phyloP scores from a whole-genome alignment of 768 basidiomycete species.

The Rhizopogon vinicolor region DNA sequence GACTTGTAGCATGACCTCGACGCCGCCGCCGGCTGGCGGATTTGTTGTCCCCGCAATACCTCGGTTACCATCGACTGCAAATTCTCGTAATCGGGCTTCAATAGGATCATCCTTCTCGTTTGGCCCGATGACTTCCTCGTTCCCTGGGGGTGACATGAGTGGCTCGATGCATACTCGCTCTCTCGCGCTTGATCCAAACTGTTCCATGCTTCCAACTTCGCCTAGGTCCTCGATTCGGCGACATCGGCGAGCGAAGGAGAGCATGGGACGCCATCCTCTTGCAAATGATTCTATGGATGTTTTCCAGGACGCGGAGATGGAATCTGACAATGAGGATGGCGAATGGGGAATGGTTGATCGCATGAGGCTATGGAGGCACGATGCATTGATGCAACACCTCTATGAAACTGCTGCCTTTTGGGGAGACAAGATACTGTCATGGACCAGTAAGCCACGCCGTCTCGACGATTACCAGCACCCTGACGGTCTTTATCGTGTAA shows the following conservation, averaged over 20 bases:
- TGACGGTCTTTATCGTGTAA: slow-evolving; percentile 1
- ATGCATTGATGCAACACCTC: slow-evolving; percentile 97
- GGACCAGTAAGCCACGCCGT: slow-evolving; percentile 74
- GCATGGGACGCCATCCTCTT: slow-evolving; percentile 59
- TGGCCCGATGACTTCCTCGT: slow-evolving; percentile 70
- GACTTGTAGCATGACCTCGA: slow-evolving; percentile 27
- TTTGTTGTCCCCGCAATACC: slow-evolving; percentile 45
- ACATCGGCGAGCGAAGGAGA: slow-evolving; percentile 51
- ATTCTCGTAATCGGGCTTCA: slow-evolving; percentile 58
- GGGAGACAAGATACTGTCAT: slow-evolving; percentile 95
- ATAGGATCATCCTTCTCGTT: slow-evolving; percentile 82
- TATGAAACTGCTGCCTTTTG: slow-evolving; percentile 97
- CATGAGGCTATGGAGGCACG: slow-evolving; percentile 96
- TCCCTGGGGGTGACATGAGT: slow-evolving; percentile 61
- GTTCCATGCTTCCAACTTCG: slow-evolving; percentile 71
- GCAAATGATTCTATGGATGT: slow-evolving; percentile 74
- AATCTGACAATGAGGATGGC: slow-evolving; percentile 54
- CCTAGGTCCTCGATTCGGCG: slow-evolving; percentile 67
- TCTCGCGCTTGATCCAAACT: slow-evolving; percentile 73
- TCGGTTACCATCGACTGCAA: slow-evolving; percentile 48
- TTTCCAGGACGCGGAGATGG: slow-evolving; percentile 63
- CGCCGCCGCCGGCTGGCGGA: slow-evolving; percentile 44
- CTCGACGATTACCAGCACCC: neutral
- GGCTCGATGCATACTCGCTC: slow-evolving; percentile 49
- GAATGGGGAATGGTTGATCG: slow-evolving; percentile 91